Conservation (phyloP, 75 land plant genomes). For the Pinus albicaulis region DNA sequence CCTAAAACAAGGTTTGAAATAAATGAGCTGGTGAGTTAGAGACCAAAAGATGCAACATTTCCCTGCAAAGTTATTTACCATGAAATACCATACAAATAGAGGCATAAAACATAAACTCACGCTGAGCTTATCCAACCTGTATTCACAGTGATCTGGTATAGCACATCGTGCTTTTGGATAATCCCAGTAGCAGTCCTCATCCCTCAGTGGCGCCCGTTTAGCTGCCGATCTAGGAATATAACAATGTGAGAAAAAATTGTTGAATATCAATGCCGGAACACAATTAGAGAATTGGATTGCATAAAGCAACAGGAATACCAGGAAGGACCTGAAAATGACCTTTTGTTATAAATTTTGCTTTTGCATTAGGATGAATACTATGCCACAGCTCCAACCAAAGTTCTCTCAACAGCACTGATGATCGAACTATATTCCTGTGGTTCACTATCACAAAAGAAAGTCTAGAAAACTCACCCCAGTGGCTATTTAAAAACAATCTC, state of each 20-base stretch:
- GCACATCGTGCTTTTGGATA: slow-evolving; percentile 98
- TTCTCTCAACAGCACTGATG: slow-evolving; percentile 82
- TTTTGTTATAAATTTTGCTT: slow-evolving; percentile 87
- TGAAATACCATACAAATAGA: not conserved
- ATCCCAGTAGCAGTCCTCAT: slow-evolving; percentile 99
- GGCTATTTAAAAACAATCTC: not conserved
- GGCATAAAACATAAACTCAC: not conserved
- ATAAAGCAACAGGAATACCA: slow-evolving; percentile 10
- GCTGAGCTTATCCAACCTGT: slow-evolving; percentile 44
- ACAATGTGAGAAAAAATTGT: not conserved
- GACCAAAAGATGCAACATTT: not conserved
- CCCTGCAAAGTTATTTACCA: not conserved
- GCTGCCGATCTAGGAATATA: slow-evolving; percentile 37
- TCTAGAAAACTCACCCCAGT: not conserved
- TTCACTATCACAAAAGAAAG: slow-evolving; percentile 48
- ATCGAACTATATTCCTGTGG: slow-evolving; percentile 91
- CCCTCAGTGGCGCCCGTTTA: slow-evolving; percentile 89
- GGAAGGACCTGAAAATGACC: slow-evolving; percentile 36
- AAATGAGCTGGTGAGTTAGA: not conserved
- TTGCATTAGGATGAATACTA: slow-evolving; percentile 84
- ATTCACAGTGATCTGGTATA: slow-evolving; percentile 93
- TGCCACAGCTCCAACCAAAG: slow-evolving; percentile 98
- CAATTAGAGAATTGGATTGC: not conserved
- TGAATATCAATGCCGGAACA: not conserved
- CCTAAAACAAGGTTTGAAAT: slow-evolving; percentile 39